phyloP scores from a whole-genome alignment of 306 rosid genomes.

The Prunus salicina region DNA sequence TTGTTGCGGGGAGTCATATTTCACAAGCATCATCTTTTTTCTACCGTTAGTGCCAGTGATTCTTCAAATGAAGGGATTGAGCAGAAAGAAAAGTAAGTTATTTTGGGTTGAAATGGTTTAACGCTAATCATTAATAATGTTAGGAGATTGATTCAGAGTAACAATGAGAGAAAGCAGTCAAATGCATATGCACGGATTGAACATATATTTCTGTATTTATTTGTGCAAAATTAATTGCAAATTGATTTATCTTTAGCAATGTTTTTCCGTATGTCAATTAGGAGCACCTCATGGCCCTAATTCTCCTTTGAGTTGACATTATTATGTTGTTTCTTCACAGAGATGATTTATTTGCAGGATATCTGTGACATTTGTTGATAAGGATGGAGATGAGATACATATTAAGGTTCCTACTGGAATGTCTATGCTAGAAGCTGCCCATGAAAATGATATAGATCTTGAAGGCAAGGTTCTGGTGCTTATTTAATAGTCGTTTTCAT shows the following conservation, averaged over 20 bases:
- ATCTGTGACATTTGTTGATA: slow-evolving; percentile 83
- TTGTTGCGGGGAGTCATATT: slow-evolving; percentile 24
- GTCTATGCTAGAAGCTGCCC: slow-evolving; percentile 98
- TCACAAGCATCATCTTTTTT: slow-evolving; percentile 28
- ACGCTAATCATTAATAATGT: not conserved
- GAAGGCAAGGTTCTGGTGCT: slow-evolving; percentile 63
- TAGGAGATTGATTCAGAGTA: not conserved
- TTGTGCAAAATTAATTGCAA: not conserved
- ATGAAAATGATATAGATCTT: slow-evolving; percentile 86
- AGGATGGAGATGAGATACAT: slow-evolving; percentile 79
- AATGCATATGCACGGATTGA: not conserved
- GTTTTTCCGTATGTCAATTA: not conserved
- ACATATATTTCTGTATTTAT: not conserved
- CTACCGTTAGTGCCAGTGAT: slow-evolving; percentile 26
- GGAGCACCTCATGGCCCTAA: not conserved
- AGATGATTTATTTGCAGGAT: slow-evolving; percentile 57
- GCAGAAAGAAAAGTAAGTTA: slow-evolving; percentile 33
- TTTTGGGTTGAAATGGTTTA: not conserved
- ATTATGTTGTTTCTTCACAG: slow-evolving; percentile 22
- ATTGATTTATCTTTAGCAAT: not conserved
- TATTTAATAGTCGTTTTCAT: not conserved
- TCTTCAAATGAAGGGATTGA: slow-evolving; percentile 27
- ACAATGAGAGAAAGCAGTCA: not conserved
- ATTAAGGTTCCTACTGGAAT: slow-evolving; percentile 83
- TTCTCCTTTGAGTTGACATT: not conserved